phyloP scores from a whole-genome alignment of 2,329 filamentous ascomycete genomes.

The Bipolaris oryzae region DNA sequence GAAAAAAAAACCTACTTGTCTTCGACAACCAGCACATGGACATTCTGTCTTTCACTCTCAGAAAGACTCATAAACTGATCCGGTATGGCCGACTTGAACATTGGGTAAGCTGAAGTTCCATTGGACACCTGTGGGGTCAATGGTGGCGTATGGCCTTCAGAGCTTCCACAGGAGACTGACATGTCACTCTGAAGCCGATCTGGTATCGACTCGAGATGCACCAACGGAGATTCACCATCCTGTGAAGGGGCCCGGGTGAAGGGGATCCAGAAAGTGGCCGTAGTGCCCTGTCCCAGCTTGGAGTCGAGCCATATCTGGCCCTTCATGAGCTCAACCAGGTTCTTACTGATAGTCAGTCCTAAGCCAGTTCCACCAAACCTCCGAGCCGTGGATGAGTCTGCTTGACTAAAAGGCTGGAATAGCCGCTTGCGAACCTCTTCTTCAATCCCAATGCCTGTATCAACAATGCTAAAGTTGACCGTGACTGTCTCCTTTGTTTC shows the following conservation, averaged over 20 bases:
- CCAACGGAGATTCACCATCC: slow-evolving; percentile 57
- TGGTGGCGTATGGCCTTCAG: slow-evolving; percentile 62
- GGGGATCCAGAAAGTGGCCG: slow-evolving; percentile 76
- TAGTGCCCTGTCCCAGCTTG: slow-evolving; percentile 70
- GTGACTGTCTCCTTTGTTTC: slow-evolving; percentile 69
- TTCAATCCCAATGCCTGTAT: slow-evolving; percentile 82
- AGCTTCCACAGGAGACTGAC: slow-evolving; percentile 69
- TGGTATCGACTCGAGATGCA: slow-evolving; percentile 68
- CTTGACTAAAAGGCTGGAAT: slow-evolving; percentile 82
- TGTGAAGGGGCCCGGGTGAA: slow-evolving; percentile 72
- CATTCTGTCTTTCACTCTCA: slow-evolving; percentile 63
- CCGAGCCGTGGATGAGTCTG: slow-evolving; percentile 77
- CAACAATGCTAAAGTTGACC: slow-evolving; percentile 74
- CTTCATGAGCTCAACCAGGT: slow-evolving; percentile 76
- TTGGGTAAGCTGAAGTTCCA: slow-evolving; percentile 34
- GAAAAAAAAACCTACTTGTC: slow-evolving; percentile 66
- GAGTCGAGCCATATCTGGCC: slow-evolving; percentile 76
- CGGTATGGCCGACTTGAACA: slow-evolving; percentile 31
- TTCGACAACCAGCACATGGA: slow-evolving; percentile 78
- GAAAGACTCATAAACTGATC: slow-evolving; percentile 56
- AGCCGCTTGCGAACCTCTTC: slow-evolving; percentile 74
- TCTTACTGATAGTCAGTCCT: slow-evolving; percentile 81
- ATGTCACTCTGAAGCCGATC: slow-evolving; percentile 66
- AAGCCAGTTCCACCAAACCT: slow-evolving; percentile 81
- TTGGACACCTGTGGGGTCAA: slow-evolving; percentile 37